phyloP scores from a whole-genome alignment of 257 asterid species.

The Przewalskia tangutica region DNA sequence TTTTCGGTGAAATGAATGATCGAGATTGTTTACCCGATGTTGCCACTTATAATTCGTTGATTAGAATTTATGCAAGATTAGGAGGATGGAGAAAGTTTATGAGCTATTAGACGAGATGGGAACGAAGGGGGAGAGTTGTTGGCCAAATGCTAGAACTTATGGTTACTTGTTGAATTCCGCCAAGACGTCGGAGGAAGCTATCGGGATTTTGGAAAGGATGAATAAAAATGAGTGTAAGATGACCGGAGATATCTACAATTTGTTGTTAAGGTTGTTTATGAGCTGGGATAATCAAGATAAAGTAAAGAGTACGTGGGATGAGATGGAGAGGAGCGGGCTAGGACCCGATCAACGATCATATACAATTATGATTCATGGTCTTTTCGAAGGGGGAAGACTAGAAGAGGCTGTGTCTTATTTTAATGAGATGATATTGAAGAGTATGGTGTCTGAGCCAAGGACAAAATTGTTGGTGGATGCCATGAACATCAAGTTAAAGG shows the following conservation, averaged over 20 bases:
- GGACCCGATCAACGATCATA: slow-evolving; percentile 75
- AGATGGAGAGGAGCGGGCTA: slow-evolving; percentile 55
- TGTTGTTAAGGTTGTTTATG: slow-evolving; percentile 64
- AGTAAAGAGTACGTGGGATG: slow-evolving; percentile 42
- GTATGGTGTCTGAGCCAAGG: slow-evolving; percentile 46
- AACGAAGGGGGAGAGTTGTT: slow-evolving; percentile 28
- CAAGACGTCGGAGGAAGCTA: slow-evolving; percentile 43
- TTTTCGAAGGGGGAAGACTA: slow-evolving; percentile 34
- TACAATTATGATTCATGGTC: slow-evolving; percentile 57
- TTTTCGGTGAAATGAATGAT: slow-evolving; percentile 43
- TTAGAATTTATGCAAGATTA: slow-evolving; percentile 59
- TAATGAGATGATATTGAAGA: slow-evolving; percentile 52
- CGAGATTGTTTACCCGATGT: slow-evolving; percentile 38
- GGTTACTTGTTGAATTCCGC: slow-evolving; percentile 38
- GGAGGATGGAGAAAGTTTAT: slow-evolving; percentile 49
- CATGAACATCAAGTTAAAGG: slow-evolving; percentile 31
- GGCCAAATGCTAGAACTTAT: slow-evolving; percentile 49
- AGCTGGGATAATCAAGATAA: slow-evolving; percentile 42
- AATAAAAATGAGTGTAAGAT: slow-evolving; percentile 32
- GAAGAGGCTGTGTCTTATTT: slow-evolving; percentile 38
- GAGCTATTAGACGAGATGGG: slow-evolving; percentile 62
- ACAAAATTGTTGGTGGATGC: slow-evolving; percentile 50
- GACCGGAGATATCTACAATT: slow-evolving; percentile 44
- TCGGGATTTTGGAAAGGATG: slow-evolving; percentile 51
- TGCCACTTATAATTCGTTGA: slow-evolving; percentile 54